Conservation (phyloP, 768 basidiomycete genomes). For the Tricholoma bakamatsutake region DNA sequence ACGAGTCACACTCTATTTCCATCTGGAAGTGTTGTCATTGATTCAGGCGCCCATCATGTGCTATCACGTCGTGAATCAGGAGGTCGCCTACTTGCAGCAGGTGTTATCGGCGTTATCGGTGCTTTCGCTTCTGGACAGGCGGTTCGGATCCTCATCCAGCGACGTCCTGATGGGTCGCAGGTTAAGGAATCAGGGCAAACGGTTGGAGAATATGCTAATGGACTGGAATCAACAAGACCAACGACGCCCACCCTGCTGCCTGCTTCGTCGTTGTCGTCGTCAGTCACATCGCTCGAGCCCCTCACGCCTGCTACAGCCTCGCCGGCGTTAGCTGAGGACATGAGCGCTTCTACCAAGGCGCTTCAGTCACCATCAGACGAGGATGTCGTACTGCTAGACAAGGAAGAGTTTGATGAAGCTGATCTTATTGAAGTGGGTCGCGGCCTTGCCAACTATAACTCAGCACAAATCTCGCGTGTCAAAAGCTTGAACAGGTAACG, state of each 20-base stretch:
- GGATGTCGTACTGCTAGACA: slow-evolving; percentile 21
- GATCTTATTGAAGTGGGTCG: slow-evolving; percentile 89
- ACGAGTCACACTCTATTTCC: slow-evolving; percentile 92
- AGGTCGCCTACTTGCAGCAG: slow-evolving; percentile 86
- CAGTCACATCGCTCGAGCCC: slow-evolving; percentile 41
- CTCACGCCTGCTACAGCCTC: slow-evolving; percentile 35
- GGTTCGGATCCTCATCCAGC: slow-evolving; percentile 70
- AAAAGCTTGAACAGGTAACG: slow-evolving; percentile 88
- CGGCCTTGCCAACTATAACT: slow-evolving; percentile 95
- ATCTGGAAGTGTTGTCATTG: slow-evolving; percentile 84
- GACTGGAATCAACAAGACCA: slow-evolving; percentile 43
- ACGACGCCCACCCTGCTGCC: slow-evolving; percentile 45
- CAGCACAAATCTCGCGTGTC: slow-evolving; percentile 80
- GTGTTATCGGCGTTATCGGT: slow-evolving; percentile 82
- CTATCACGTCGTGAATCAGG: slow-evolving; percentile 83
- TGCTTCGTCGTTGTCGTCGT: slow-evolving; percentile 37
- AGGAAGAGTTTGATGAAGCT: slow-evolving; percentile 37
- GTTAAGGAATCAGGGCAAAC: slow-evolving; percentile 20
- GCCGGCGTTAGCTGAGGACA: slow-evolving; percentile 27
- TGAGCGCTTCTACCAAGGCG: slow-evolving; percentile 9
- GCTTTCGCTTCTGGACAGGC: slow-evolving; percentile 94
- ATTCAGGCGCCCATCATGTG: slow-evolving; percentile 83
- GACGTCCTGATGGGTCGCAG: slow-evolving; percentile 21
- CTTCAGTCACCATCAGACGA: slow-evolving; percentile 24
- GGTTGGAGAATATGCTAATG: slow-evolving; percentile 29